A percentile compares a stretch with the other conserved stretches of the same genome.
Evolutionary conservation across 805 yeast genomes (phyloP).

Genomic region (Saturnispora sekii): DNA sequence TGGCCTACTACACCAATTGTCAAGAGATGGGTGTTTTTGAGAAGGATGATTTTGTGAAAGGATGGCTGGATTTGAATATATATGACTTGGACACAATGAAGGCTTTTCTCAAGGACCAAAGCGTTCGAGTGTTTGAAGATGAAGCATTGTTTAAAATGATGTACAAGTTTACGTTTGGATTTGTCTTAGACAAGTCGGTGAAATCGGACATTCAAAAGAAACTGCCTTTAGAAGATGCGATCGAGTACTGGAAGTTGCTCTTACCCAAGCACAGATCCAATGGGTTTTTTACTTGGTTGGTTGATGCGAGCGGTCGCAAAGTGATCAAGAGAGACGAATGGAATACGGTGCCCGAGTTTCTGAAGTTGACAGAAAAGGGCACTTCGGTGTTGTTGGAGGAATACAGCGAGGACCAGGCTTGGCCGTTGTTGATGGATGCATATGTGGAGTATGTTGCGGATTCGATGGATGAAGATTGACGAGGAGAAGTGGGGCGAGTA

Average conservation of each 20-base stretch:
- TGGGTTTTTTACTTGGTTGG: conserved; percentile 44
- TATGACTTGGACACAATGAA: conserved; percentile 39
- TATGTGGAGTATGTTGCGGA: conserved; percentile 44
- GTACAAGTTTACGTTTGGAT: conserved; percentile 64
- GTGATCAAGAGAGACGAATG: conserved; percentile 67
- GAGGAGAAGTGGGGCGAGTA: no score
- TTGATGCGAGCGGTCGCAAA: conserved; percentile 29
- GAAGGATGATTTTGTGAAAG: conserved; percentile 38
- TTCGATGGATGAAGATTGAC: not conserved
- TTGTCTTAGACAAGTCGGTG: conserved; percentile 48
- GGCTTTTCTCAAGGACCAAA: conserved; percentile 18
- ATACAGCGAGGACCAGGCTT: conserved; percentile 76
- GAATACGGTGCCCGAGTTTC: conserved; percentile 45
- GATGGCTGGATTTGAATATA: conserved; percentile 40
- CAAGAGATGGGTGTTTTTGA: conserved; percentile 58
- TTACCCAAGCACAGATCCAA: conserved; percentile 30
- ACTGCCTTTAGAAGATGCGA: conserved; percentile 50
- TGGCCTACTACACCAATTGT: conserved; percentile 60
- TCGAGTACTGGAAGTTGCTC: conserved; percentile 70
- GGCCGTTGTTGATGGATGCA: conserved; percentile 88
- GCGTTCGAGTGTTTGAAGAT: conserved; percentile 22
- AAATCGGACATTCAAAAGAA: conserved; percentile 29
- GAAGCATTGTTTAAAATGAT: conserved; percentile 40
- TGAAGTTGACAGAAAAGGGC: conserved; percentile 6
- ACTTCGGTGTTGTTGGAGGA: conserved; percentile 32